Evolutionary conservation across 495 filamentous ascomycete species (phyloP), one percentile per base, ranked within the genome.

Genomic region (Aspergillus coremiiformis): DNA sequence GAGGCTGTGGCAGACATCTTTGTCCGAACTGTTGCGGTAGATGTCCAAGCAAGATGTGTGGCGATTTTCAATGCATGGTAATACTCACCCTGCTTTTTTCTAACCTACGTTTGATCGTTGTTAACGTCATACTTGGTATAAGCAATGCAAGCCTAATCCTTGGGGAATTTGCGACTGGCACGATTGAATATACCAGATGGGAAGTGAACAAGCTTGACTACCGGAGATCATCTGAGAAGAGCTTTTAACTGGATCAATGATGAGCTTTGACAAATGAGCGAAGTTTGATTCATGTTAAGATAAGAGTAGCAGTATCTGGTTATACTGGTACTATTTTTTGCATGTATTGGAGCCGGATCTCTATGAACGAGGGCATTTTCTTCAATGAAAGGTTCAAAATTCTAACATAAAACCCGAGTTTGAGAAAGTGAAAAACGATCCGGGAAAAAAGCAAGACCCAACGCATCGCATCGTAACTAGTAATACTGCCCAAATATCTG

Each of bases 61-160:
- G 51, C 8, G 62, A 67, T 51, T 53, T 67, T 15, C 60, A 62
- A 33, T 72, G 67, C 52, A 65, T 53, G 45, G 66, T 69, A 60
- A 46, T 29, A 41, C 2, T 45, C 22, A 24, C 24, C 17, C 11
- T 19, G 15, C 9, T 44, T 21, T 29, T 32, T 15, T 35, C 6
- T 23, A 24, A 23, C 15, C 12, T 14, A 21, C 35, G 12, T 10
- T 11, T 33, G 32, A 2, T 29, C 6, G 12, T 22, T 37, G 32
- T 42, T 49, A 39, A 47, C 41, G 10, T 17, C 39, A n/a, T 37
- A 21, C 12, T 54, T 30, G 29, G 8, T 52, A 47, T 54, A 68
- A 62, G 56, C n/a, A 55, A 2, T 70, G 64, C 54, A 66, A 63
- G 27, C 37, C 47, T 9, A 22, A 66, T 44, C 53, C 60, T 17